Base-by-base conservation (phyloP, 179 eudicot species). In the Camellia oleifera region DNA sequence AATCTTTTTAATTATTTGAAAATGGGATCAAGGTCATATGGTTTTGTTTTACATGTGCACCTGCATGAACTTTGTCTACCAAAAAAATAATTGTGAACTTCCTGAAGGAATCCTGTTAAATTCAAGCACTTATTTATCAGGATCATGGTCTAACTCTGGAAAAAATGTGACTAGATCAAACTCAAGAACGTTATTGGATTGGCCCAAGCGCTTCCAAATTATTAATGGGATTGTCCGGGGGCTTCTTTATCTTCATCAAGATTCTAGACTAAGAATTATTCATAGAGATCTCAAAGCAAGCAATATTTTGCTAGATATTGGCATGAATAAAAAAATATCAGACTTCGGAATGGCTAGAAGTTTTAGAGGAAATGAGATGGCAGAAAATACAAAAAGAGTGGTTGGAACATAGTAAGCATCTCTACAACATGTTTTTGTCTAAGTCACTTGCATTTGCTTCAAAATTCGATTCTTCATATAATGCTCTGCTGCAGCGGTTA, bases 221-320 rank as follows among this genome's bases (percentile, higher is more conserved):
- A 65, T 65, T 20, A 65, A 65, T 65, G 69, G 69, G 42, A 65
- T 65, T 20, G 69, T 45, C 40, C 40, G 44, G 44, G 69, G 69
- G 42, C 69, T 65, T 65, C 44, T 26, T 65, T 65, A 65, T 26
- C 69, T 65, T 26, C 69, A 65, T 65, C 69, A 65, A 65, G 69
- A 65, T 11, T 65, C 69, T 2, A 65, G 69, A 65, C 42, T 65
- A 65, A 65, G 69, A 65, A 65, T 65, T 65, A 65, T 65, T 26
- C 69, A 65, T 65, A 23, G 69, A 65, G 69, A 65, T 65, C 69
- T 65, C 69, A 65, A 65, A 65, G 44, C 69, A 20, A 23, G 69
- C 14, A 65, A 65, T 65, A 26, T 65, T 65, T 26, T 65, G 44
- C 13, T 65, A 65, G 69, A 26, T 65, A 23, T 7, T 65, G 42